Evolutionary conservation across 768 basidiomycete species (phyloP).

Genomic region (Macrocybe gigantea): DNA sequence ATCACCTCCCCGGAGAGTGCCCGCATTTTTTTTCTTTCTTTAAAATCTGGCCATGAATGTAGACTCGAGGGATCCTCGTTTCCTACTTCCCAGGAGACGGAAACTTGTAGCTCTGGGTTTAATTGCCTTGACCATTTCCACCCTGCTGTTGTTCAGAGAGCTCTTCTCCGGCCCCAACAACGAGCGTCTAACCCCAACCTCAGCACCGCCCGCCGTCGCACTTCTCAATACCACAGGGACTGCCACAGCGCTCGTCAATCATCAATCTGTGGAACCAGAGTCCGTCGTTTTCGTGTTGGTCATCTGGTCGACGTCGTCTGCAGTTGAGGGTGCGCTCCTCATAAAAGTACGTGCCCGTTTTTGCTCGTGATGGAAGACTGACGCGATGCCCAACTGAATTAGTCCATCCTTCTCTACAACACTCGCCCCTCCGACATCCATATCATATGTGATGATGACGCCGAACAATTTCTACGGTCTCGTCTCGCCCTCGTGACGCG

Average conservation of each 20-base stretch:
- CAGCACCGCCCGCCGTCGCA: neutral
- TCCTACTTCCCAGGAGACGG: too few species aligned
- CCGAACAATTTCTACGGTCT: conserved; percentile 30
- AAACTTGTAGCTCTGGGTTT: too few species aligned
- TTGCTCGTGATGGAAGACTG: neutral
- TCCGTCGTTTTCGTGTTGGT: conserved; percentile 37
- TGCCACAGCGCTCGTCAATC: conserved; percentile 4
- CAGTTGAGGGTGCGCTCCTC: conserved; percentile 34
- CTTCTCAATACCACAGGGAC: conserved; percentile 7
- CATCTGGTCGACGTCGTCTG: conserved; percentile 37
- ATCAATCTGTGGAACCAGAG: conserved; percentile 10
- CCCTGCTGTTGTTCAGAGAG: too few species aligned
- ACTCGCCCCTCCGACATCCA: conserved; percentile 33
- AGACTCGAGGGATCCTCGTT: too few species aligned
- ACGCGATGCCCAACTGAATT: conserved; percentile 6
- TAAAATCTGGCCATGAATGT: too few species aligned
- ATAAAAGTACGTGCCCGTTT: conserved; percentile 27
- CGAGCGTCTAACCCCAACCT: too few species aligned
- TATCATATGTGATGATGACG: conserved; percentile 38
- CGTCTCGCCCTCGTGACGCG: conserved; percentile 32
- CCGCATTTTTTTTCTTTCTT: too few species aligned
- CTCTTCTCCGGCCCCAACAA: too few species aligned
- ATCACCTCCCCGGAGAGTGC: neutral
- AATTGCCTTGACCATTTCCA: too few species aligned
- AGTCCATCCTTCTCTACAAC: conserved; percentile 35